Evolutionary conservation across 2,329 filamentous ascomycete species (phyloP).

Genomic region (Clarireedia paspali): DNA sequence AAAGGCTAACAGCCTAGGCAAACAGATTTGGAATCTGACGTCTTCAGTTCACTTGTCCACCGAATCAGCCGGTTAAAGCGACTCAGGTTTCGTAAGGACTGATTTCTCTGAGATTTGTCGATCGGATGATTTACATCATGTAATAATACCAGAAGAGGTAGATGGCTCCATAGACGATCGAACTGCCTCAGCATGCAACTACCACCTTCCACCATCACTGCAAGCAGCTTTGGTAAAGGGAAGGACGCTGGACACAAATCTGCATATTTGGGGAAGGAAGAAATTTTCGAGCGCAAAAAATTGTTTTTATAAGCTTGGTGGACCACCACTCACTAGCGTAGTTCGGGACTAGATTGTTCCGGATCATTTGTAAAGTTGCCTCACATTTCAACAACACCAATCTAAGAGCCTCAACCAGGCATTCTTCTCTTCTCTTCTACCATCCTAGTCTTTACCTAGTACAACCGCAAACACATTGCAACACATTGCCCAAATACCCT

Average conservation of each 20-base stretch:
- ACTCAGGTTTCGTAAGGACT: constrained; percentile 56
- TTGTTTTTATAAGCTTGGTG: constrained; percentile 13
- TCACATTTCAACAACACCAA: not conserved
- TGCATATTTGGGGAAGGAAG: constrained; percentile 41
- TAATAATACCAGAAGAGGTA: constrained; percentile 23
- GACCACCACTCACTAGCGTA: not conserved
- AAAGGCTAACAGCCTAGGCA: constrained; percentile 82
- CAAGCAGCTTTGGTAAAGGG: constrained; percentile 67
- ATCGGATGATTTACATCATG: constrained; percentile 84
- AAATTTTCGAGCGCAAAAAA: constrained; percentile 29
- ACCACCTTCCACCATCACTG: constrained; percentile 42
- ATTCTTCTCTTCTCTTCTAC: too few species aligned
- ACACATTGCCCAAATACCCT: not conserved
- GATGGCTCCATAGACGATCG: constrained; percentile 80
- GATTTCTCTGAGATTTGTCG: constrained; percentile 89
- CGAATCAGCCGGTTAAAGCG: constrained; percentile 61
- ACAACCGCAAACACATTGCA: too few species aligned
- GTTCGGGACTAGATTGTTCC: not conserved
- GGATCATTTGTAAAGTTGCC: not conserved
- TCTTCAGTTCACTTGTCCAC: constrained; percentile 50
- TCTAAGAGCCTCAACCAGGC: too few species aligned
- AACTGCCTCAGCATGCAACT: constrained; percentile 73
- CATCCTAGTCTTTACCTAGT: too few species aligned
- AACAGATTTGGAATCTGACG: constrained; percentile 87
- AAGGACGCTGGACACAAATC: constrained; percentile 80